A percentile compares a stretch with the other conserved stretches of the same genome.
Conservation (phyloP, 306 rosid genomes). For the Morella rubra region DNA sequence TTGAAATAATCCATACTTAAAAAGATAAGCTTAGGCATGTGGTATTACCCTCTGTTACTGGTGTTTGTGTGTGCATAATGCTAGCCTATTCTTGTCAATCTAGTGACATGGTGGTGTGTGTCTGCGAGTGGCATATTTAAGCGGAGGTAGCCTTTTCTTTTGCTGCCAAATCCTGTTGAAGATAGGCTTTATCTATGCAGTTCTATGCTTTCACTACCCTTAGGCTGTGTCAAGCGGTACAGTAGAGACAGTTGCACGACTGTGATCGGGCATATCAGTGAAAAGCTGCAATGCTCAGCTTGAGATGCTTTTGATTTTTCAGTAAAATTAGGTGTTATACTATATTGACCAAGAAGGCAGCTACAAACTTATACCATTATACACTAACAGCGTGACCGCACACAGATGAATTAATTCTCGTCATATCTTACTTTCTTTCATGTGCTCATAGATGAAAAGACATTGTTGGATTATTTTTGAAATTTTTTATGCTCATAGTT, state of each 20-base stretch:
- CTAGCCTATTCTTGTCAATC: neutral
- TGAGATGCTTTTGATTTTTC: neutral
- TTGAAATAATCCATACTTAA: neutral
- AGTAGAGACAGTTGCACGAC: neutral
- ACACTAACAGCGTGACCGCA: neutral
- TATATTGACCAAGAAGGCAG: neutral
- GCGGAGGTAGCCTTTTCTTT: neutral
- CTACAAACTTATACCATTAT: neutral
- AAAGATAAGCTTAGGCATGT: neutral
- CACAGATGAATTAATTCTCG: neutral
- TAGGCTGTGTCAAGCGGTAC: neutral
- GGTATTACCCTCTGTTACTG: neutral
- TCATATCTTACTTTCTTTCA: neutral
- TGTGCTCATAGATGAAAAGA: neutral
- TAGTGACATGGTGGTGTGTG: neutral
- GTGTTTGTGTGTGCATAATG: neutral
- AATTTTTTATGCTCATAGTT: constrained; percentile 16
- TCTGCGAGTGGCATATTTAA: neutral
- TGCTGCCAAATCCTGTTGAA: neutral
- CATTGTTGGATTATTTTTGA: constrained; percentile 1
- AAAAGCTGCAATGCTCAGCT: neutral
- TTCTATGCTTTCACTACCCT: neutral
- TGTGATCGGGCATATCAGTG: neutral
- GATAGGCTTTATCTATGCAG: neutral
- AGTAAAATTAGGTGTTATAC: neutral